Conservation (phyloP, 139 green algal genomes). For the Coccomyxa sp. region DNA sequence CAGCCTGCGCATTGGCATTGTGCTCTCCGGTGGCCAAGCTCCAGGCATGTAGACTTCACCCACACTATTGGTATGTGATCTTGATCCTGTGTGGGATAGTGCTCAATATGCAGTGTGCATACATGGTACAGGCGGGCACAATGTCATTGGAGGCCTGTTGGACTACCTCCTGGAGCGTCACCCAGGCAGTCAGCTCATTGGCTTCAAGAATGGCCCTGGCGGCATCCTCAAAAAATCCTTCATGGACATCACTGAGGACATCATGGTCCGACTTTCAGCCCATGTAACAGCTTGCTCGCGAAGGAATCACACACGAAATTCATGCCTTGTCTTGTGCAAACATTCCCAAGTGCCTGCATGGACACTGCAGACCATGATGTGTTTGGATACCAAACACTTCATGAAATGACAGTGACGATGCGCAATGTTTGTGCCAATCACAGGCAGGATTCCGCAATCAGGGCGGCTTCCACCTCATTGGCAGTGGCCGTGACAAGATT, state of each 20-base stretch:
- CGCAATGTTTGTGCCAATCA: not conserved
- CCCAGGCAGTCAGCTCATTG: conserved; percentile 33
- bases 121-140: conserved; percentile 57
- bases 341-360: not conserved
- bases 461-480: conserved; percentile 67
- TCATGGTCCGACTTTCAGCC: conserved; percentile 6
- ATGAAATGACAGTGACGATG: no score
- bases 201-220: conserved; percentile 33
- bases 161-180: conserved; percentile 35
- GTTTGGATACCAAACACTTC: no score
- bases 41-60: conserved; percentile 9
- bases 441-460: conserved; percentile 47
- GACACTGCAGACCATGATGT: not conserved
- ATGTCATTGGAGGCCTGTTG: conserved; percentile 58
- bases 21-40: conserved; percentile 56
- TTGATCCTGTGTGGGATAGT: no score
- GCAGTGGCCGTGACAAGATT: conserved; percentile 58
- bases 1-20: conserved; percentile 33
- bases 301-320: no score
- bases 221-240: conserved; percentile 21
- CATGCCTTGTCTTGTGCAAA: not conserved
- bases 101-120: not conserved
- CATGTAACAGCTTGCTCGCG: no score
- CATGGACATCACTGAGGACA: conserved; percentile 20
- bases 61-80: no score